A percentile compares a stretch with the other conserved stretches of the same genome.
Conservation (phyloP, 768 basidiomycete genomes). For the Sarcodon aspratus region DNA sequence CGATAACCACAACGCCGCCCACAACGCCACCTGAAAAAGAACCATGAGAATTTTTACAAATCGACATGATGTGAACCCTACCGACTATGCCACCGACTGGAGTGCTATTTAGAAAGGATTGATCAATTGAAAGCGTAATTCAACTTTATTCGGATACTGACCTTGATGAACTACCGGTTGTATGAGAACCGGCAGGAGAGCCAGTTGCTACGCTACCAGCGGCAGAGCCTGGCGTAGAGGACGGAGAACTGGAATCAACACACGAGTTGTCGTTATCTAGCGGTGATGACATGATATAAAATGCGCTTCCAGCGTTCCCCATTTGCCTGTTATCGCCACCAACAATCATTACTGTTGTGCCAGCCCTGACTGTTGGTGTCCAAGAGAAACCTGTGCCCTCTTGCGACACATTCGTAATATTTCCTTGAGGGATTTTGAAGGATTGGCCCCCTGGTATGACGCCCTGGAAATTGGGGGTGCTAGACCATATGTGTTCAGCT, state of each 20-base stretch:
- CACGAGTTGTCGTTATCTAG: slow-evolving; percentile 41
- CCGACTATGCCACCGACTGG: slow-evolving; percentile 43
- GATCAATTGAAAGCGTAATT: neutral
- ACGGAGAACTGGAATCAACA: slow-evolving; percentile 49
- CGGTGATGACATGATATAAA: slow-evolving; percentile 34
- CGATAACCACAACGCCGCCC: slow-evolving; percentile 42
- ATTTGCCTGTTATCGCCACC: slow-evolving; percentile 57
- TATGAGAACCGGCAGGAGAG: slow-evolving; percentile 21
- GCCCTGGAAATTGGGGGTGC: slow-evolving; percentile 52
- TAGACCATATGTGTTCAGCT: slow-evolving; percentile 12
- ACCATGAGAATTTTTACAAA: neutral
- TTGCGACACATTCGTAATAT: slow-evolving; percentile 25
- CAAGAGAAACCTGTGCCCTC: slow-evolving; percentile 61
- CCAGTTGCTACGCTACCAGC: slow-evolving; percentile 64
- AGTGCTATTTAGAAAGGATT: slow-evolving; percentile 8
- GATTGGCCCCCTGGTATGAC: slow-evolving; percentile 76
- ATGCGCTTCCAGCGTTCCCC: slow-evolving; percentile 56
- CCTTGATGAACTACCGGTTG: slow-evolving; percentile 1
- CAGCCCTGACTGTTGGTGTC: slow-evolving; percentile 51
- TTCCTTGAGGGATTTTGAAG: slow-evolving; percentile 45
- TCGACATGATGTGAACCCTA: slow-evolving; percentile 8
- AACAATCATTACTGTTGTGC: slow-evolving; percentile 55
- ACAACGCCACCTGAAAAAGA: slow-evolving; percentile 33
- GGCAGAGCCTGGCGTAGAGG: slow-evolving; percentile 65
- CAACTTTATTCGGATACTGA: neutral